These are phyloP conservation scores for Galerina marginata DNA, from an alignment of 768 basidiomycete species.

Conservation along the genomic window DNA sequence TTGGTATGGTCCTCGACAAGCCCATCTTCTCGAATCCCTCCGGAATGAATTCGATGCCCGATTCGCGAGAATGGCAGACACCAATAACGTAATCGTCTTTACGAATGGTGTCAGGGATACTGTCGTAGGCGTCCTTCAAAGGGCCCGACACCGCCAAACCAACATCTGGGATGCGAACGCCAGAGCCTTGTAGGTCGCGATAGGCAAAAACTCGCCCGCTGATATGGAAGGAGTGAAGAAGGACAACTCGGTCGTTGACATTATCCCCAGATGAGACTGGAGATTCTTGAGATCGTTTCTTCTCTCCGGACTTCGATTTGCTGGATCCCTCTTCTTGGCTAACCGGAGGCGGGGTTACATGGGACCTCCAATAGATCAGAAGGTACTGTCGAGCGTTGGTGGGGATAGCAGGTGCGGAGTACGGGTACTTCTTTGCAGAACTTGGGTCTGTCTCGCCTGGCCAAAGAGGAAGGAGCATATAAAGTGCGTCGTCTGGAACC, in stretches of 20 bases:
- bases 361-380: conserved; percentile 75
- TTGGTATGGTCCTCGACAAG: conserved; percentile 51
- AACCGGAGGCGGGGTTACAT: conserved; percentile 17
- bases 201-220: conserved; percentile 77
- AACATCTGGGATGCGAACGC: conserved; percentile 73
- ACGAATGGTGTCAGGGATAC: conserved; percentile 37
- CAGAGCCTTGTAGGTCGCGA: conserved; percentile 72
- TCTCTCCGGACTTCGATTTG: conserved; percentile 37
- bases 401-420: conserved; percentile 43
- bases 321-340: conserved; percentile 32
- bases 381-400: conserved; percentile 69
- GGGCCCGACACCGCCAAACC: conserved; percentile 72
- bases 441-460: conserved; percentile 69
- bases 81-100: conserved; percentile 57
- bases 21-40: conserved; percentile 82
- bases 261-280: conserved; percentile 38
- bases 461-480: conserved; percentile 90
- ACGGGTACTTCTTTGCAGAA: conserved; percentile 35
- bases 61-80: conserved; percentile 62
- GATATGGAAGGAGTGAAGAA: conserved; percentile 71
- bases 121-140: conserved; percentile 56
- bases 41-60: conserved; percentile 79
- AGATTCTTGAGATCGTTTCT: conserved; percentile 49
- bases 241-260: conserved; percentile 47
- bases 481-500: conserved; percentile 71